phyloP scores from a whole-genome alignment of 495 filamentous ascomycete species.

The Patellaria atrata region DNA sequence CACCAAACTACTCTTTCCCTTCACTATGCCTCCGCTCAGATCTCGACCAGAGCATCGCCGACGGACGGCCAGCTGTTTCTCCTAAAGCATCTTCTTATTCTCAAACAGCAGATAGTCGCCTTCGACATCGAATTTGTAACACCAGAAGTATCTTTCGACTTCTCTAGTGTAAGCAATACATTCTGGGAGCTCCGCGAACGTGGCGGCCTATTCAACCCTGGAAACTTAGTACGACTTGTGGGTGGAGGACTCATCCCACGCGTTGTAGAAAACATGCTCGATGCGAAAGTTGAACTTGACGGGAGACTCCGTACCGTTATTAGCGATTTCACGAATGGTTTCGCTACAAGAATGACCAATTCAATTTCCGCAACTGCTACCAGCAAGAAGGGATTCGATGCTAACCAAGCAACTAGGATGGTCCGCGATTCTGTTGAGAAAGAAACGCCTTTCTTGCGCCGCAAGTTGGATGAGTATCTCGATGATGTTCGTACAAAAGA shows the following conservation, averaged over 20 bases:
- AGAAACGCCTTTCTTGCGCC: constrained; percentile 39
- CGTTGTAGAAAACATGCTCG: constrained; percentile 33
- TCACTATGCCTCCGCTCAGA: constrained; percentile 33
- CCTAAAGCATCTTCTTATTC: constrained; percentile 76
- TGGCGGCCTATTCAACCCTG: constrained; percentile 55
- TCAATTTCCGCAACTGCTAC: constrained; percentile 32
- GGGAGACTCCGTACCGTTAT: constrained; percentile 62
- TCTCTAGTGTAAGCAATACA: constrained; percentile 62
- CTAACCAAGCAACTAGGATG: constrained; percentile 26
- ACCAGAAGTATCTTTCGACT: constrained; percentile 51
- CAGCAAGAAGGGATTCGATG: constrained; percentile 29
- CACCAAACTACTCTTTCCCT: constrained; percentile 60
- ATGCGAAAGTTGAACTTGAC: constrained; percentile 57
- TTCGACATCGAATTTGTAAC: constrained; percentile 81
- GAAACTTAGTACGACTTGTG: constrained; percentile 37
- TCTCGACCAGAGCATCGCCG: constrained; percentile 31
- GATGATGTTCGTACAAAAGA: constrained; percentile 26
- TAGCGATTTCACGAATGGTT: constrained; percentile 56
- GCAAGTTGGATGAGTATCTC: constrained; percentile 35
- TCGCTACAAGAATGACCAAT: constrained; percentile 41
- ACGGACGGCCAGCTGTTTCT: constrained; percentile 70
- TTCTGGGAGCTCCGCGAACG: constrained; percentile 61
- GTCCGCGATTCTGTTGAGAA: constrained; percentile 33
- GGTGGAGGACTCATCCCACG: constrained; percentile 20
- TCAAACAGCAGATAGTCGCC: constrained; percentile 82